Evolutionary conservation across 352 stramenopile genomes (phyloP).

Genomic region (Aphanomyces invadans): DNA sequence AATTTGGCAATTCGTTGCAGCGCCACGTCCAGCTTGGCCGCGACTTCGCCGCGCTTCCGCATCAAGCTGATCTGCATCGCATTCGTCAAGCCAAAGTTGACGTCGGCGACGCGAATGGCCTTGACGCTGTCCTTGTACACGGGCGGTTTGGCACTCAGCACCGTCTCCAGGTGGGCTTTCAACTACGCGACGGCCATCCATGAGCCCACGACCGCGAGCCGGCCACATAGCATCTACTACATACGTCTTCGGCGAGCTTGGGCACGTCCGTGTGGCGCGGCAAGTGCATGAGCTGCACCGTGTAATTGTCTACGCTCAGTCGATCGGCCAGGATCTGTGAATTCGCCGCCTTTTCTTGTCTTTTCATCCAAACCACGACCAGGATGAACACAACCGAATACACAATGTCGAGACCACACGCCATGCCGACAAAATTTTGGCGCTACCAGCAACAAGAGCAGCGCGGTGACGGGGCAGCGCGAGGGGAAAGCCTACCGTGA

Average conservation of each 20-base stretch:
- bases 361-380: constrained; percentile 61
- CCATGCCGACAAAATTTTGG: constrained; percentile 55
- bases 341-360: constrained; percentile 58
- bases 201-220: no score
- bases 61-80: constrained; percentile 56
- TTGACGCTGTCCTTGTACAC: constrained; percentile 52
- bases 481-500: constrained; percentile 63
- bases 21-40: constrained; percentile 54
- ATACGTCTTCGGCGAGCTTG: constrained; percentile 52
- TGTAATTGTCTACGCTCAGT: constrained; percentile 69
- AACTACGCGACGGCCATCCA: no score
- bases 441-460: no score
- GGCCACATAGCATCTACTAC: no score
- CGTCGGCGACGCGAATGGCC: constrained; percentile 55
- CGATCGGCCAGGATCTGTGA: constrained; percentile 49
- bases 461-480: no score
- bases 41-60: constrained; percentile 45
- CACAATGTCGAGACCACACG: constrained; percentile 59
- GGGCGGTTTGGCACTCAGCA: constrained; percentile 40
- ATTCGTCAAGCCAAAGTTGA: constrained; percentile 70
- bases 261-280: constrained; percentile 51
- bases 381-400: constrained; percentile 61
- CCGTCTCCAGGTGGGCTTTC: constrained; percentile 46
- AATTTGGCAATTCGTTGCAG: constrained; percentile 64
- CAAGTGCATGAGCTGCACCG: constrained; percentile 61